phyloP scores from a whole-genome alignment of 345 rosid genomes.

The Acer negundo region DNA sequence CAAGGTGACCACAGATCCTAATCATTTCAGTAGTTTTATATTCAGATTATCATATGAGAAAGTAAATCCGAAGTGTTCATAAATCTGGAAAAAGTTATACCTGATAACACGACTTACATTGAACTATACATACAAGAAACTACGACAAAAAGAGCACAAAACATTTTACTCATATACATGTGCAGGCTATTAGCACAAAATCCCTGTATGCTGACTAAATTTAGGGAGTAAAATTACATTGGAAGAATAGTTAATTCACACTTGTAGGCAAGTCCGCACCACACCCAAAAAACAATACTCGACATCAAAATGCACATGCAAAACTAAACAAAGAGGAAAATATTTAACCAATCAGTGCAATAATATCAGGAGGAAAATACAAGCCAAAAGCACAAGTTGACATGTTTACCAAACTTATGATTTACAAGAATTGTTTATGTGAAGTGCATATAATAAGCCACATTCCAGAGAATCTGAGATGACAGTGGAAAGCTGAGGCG shows the following conservation, averaged over 20 bases:
- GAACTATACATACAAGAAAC: not conserved
- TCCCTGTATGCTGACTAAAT: not conserved
- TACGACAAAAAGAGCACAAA: not conserved
- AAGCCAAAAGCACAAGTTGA: not conserved
- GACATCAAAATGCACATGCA: not conserved
- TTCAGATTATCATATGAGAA: not conserved
- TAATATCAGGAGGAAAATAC: conserved; percentile 7
- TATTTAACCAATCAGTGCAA: not conserved
- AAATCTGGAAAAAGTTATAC: not conserved
- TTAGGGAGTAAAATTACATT: not conserved
- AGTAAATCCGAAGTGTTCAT: not conserved
- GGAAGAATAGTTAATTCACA: not conserved
- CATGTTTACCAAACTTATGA: not conserved
- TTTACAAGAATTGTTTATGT: not conserved
- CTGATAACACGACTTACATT: not conserved
- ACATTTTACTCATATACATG: not conserved
- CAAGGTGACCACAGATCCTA: not conserved
- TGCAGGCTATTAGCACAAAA: not conserved
- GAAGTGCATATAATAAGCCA: not conserved
- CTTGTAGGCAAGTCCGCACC: not conserved
- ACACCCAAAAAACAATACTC: not conserved
- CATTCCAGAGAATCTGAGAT: not conserved
- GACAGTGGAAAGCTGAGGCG: not conserved
- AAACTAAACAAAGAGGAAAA: not conserved
- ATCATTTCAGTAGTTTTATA: not conserved